phyloP scores from a whole-genome alignment of 2,329 filamentous ascomycete species.

The Phaeosphaeria sp. region DNA sequence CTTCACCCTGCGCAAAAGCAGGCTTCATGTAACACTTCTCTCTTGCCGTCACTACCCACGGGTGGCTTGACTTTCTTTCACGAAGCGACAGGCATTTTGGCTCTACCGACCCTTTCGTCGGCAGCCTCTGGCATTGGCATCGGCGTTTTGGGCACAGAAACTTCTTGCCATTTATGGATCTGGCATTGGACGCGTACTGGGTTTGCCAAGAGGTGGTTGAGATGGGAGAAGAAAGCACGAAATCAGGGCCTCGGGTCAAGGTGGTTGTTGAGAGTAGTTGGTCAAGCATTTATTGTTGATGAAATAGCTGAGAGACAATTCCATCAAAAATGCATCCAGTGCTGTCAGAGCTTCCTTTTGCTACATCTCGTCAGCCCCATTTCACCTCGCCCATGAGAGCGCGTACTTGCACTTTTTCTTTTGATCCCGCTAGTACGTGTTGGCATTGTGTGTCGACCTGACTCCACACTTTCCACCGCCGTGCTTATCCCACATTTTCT shows the following conservation, averaged over 20 bases:
- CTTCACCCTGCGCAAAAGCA: constrained; percentile 9
- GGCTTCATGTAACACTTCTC: constrained; percentile 3
- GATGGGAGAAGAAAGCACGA: not conserved
- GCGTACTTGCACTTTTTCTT: not conserved
- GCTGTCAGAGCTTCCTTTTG: no score
- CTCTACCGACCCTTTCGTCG: not conserved
- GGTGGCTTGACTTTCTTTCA: constrained; percentile 11
- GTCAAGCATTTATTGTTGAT: not conserved
- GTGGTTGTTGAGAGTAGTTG: not conserved
- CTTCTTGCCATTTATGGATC: constrained; percentile 17
- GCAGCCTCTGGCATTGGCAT: constrained; percentile 25
- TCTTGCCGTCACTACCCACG: constrained; percentile 1
- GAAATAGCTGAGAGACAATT: not conserved
- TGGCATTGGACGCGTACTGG: constrained; percentile 1
- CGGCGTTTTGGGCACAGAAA: constrained; percentile 23
- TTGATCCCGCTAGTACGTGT: not conserved
- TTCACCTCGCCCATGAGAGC: no score
- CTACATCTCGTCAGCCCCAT: no score
- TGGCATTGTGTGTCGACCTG: not conserved
- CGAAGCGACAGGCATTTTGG: not conserved
- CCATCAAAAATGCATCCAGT: not conserved
- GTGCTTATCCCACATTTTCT: no score
- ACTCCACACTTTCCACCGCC: not conserved
- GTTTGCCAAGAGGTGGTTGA: not conserved
- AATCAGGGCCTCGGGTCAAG: not conserved